These are phyloP conservation scores for Debaryomyces prosopidis DNA, from an alignment of 805 yeast genomes.

Conservation along the genomic window DNA sequence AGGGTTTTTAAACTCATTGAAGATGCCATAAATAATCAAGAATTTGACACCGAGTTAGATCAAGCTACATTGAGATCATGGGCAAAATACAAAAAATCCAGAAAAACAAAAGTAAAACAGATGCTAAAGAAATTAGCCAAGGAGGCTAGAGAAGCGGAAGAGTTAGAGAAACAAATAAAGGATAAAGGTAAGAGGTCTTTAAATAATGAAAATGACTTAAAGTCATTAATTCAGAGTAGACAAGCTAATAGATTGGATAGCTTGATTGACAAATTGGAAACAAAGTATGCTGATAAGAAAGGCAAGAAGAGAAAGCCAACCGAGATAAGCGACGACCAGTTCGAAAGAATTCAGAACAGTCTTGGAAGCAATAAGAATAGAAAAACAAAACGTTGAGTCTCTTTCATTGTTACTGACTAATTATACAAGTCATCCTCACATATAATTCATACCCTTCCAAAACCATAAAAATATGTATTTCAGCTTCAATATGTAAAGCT, in stretches of 20 bases:
- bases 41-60: conserved; percentile 31
- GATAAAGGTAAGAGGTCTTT: conserved; percentile 30
- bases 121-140: conserved; percentile 53
- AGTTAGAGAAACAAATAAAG: conserved; percentile 39
- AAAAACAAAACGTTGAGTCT: not conserved
- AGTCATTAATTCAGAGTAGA: conserved; percentile 50
- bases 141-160: conserved; percentile 66
- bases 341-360: conserved; percentile 44
- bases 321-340: conserved; percentile 53
- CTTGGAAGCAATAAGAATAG: conserved; percentile 20
- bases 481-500: too few species aligned
- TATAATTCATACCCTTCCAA: not conserved
- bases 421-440: not conserved
- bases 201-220: conserved; percentile 42
- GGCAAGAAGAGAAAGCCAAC: conserved; percentile 32
- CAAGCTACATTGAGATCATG: conserved; percentile 40
- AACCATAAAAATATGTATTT: not conserved
- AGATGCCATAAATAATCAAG: conserved; percentile 34
- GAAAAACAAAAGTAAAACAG: conserved; percentile 48
- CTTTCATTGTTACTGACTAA: not conserved
- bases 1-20: conserved; percentile 58
- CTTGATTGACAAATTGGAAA: conserved; percentile 48
- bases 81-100: conserved; percentile 49
- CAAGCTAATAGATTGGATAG: conserved; percentile 44
- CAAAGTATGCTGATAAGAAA: conserved; percentile 46